A percentile compares a stretch with the other conserved stretches of the same genome.
These are phyloP conservation scores for Ophiostoma pallidulum DNA, from an alignment of 2,329 filamentous ascomycete species.

Conservation along the genomic window DNA sequence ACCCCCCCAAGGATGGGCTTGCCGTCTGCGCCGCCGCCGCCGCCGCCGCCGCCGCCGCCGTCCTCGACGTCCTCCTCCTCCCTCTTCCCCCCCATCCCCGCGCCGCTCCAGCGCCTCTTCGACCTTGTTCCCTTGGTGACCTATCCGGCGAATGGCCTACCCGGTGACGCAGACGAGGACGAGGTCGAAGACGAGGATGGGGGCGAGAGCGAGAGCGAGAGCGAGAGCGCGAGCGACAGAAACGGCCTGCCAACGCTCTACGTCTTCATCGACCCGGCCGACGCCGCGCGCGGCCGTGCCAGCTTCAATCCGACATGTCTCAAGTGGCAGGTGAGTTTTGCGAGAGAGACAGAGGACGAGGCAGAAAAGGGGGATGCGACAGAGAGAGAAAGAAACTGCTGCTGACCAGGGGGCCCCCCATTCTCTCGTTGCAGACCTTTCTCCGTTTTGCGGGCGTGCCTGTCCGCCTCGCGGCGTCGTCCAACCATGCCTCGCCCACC, in stretches of 20 bases:
- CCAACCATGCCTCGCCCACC: conserved; percentile 85
- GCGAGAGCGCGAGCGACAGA: conserved; percentile 19
- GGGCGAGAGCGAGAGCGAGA: conserved; percentile 20
- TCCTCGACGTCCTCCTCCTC: not conserved
- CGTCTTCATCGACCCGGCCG: conserved; percentile 62
- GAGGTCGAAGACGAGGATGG: conserved; percentile 10
- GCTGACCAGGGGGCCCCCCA: not conserved
- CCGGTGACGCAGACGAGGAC: conserved; percentile 35
- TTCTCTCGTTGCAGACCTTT: conserved; percentile 51
- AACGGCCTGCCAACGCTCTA: conserved; percentile 51
- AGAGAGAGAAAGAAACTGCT: too few relatives aligned
- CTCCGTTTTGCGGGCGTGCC: conserved; percentile 65
- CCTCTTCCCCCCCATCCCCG: conserved; percentile 48
- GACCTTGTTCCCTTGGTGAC: conserved; percentile 70
- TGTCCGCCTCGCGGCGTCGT: conserved; percentile 61
- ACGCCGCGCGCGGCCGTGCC: conserved; percentile 50
- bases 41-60: too few relatives aligned
- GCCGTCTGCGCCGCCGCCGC: too few relatives aligned
- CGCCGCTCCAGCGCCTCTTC: conserved; percentile 73
- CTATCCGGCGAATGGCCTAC: conserved; percentile 67
- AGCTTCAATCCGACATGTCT: conserved; percentile 90
- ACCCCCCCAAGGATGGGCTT: too few relatives aligned
- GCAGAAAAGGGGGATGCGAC: too few relatives aligned
- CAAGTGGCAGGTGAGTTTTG: conserved; percentile 90
- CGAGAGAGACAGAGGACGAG: not conserved